Conservation (phyloP, 2,329 filamentous ascomycete genomes). For the Fonsecaea nubica region DNA sequence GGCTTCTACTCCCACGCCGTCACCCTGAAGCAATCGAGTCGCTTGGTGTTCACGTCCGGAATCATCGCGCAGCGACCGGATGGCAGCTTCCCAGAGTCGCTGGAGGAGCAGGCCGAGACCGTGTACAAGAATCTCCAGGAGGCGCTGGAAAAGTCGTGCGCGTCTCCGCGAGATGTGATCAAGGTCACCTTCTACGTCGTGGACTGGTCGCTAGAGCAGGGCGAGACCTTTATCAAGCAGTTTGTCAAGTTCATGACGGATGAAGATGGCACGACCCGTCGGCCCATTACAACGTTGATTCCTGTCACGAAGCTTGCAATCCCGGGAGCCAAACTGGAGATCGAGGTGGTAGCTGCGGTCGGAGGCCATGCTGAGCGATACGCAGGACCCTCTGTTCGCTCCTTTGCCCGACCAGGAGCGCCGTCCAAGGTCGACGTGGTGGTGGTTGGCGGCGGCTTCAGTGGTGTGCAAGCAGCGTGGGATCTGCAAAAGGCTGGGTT, state of each 20-base stretch:
- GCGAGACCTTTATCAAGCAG: constrained; percentile 46
- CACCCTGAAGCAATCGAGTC: constrained; percentile 8
- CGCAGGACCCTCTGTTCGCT: not conserved
- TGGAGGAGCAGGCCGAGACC: constrained; percentile 51
- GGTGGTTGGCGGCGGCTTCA: constrained; percentile 56
- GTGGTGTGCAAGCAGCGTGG: constrained; percentile 48
- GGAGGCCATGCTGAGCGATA: constrained; percentile 23
- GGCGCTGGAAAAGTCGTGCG: constrained; percentile 46
- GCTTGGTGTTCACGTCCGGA: constrained; percentile 26
- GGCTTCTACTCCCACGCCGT: constrained; percentile 28
- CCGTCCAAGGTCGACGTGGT: constrained; percentile 42
- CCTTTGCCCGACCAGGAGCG: constrained; percentile 16
- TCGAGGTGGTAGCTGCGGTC: constrained; percentile 50
- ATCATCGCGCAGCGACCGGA: constrained; percentile 29
- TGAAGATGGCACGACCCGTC: constrained; percentile 46
- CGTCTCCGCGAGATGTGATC: constrained; percentile 47
- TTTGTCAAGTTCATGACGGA: constrained; percentile 27
- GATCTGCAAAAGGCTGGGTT: constrained; percentile 48
- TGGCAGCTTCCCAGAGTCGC: constrained; percentile 46
- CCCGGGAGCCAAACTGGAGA: constrained; percentile 51
- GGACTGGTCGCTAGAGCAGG: constrained; percentile 40
- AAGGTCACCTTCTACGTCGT: constrained; percentile 54
- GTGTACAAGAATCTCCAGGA: constrained; percentile 48
- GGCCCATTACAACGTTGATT: constrained; percentile 52
- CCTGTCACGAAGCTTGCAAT: constrained; percentile 51